Evolutionary conservation across 768 basidiomycete species (phyloP).

Genomic region (Xerocomellus chrysenteron): DNA sequence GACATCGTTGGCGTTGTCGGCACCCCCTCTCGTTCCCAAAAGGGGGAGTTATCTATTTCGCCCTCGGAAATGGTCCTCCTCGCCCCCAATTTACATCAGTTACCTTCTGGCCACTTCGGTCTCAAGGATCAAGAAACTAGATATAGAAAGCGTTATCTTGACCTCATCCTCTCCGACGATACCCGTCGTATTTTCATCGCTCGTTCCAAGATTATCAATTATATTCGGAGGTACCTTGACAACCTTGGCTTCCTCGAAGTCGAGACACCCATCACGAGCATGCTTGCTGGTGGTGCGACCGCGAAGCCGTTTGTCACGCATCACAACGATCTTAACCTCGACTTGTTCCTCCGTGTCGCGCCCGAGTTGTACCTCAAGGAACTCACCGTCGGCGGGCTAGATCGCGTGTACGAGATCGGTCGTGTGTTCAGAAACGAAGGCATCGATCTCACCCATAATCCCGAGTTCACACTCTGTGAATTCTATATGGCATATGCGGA

Average conservation of each 20-base stretch:
- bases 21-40: slow-evolving; percentile 87
- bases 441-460: slow-evolving; percentile 98
- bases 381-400: slow-evolving; percentile 94
- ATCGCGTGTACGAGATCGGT: slow-evolving; percentile 98
- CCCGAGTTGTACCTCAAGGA: slow-evolving; percentile 98
- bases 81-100: slow-evolving; percentile 93
- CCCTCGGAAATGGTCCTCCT: slow-evolving; percentile 82
- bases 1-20: slow-evolving; percentile 96
- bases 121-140: slow-evolving; percentile 97
- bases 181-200: slow-evolving; percentile 90
- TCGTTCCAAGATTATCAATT: slow-evolving; percentile 87
- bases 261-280: slow-evolving; percentile 97
- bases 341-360: slow-evolving; percentile 95
- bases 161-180: slow-evolving; percentile 90
- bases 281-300: slow-evolving; percentile 95
- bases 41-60: slow-evolving; percentile 90
- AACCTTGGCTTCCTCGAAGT: slow-evolving; percentile 95
- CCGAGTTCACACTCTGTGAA: slow-evolving; percentile 99
- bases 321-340: slow-evolving; percentile 96
- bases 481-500: slow-evolving; percentile 99
- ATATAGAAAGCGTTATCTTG: slow-evolving; percentile 98
- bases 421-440: slow-evolving; percentile 98
- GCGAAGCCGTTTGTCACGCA: slow-evolving; percentile 99
- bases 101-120: slow-evolving; percentile 90
- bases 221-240: slow-evolving; percentile 89